A percentile compares a stretch with the other conserved stretches of the same genome.
Conservation (phyloP, 2,329 filamentous ascomycete genomes). For the Fusarium marasasianum region DNA sequence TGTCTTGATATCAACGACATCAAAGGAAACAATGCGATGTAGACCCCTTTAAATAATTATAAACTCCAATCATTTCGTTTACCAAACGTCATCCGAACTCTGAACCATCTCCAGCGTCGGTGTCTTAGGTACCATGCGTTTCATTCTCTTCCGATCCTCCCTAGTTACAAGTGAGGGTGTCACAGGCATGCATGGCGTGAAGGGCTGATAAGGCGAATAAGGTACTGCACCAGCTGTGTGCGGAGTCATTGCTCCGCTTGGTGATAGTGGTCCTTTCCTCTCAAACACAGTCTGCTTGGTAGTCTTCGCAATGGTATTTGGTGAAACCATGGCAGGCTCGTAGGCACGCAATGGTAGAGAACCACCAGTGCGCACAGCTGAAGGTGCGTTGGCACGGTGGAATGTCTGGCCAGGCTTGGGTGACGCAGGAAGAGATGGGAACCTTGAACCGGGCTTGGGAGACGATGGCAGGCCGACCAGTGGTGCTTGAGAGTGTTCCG, state of each 20-base stretch:
- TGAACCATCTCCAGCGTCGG: constrained; percentile 70
- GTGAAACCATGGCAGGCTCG: constrained; percentile 64
- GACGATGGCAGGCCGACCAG: constrained; percentile 62
- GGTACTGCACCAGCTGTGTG: constrained; percentile 70
- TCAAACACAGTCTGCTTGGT: constrained; percentile 74
- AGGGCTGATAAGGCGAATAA: constrained; percentile 83
- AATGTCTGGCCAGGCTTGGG: constrained; percentile 63
- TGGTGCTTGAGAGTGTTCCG: constrained; percentile 60
- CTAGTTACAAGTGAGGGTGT: constrained; percentile 79
- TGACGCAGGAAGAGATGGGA: constrained; percentile 57
- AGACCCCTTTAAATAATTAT: constrained; percentile 6
- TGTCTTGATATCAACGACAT: constrained; percentile 35
- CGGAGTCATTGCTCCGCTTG: constrained; percentile 68
- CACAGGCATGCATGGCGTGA: constrained; percentile 77
- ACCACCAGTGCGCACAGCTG: constrained; percentile 66
- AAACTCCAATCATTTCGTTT: constrained; percentile 34
- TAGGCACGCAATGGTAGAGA: constrained; percentile 69
- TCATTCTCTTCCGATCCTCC: constrained; percentile 75
- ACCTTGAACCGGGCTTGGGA: constrained; percentile 49
- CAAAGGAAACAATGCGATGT: constrained; percentile 37
- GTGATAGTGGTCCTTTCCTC: constrained; percentile 63
- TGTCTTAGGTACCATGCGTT: constrained; percentile 70
- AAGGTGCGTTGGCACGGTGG: constrained; percentile 58
- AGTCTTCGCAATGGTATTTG: constrained; percentile 55
- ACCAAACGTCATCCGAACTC: constrained; percentile 73